Base-by-base conservation (phyloP, 495 filamentous ascomycete genomes). In the Aspergillus nidulans region DNA sequence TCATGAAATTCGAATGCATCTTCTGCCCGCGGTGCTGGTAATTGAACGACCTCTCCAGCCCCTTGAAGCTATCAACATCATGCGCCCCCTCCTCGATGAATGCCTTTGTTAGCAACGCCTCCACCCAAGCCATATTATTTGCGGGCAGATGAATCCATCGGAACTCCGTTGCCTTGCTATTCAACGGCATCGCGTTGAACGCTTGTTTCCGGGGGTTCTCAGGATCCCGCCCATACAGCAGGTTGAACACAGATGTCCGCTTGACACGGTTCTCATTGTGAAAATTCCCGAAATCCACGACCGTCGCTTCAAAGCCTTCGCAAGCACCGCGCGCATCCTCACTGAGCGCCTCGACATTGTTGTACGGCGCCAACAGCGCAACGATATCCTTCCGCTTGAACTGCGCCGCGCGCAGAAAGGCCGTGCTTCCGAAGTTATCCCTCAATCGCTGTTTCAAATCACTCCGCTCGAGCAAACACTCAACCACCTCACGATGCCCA, bases 141-240 rank as follows among this genome's bases (percentile, higher is more conserved):
- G 84, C 83, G 6, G 85, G 85, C 0, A 88, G 69, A 72, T 88
- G 84, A 52, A 88, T 85, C 85, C 85, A 88, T 21, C 85, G 71
- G 56, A 86, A 88, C 30, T 81, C 71, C n/a, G 78, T 77, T 6
- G 74, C 75, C 34, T 76, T 73, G 45, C 73, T 75, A 49, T 84
- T 77, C 30, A 72, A 77, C 0, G 80, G 77, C 1, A 83, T 53
- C 1, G 84, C 80, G 6, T 72, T 77, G 15, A 85, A 66, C 25
- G 75, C 76, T 48, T 80, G 75, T 40, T 74, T 77, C 6, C 69
- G 62, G 20, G 67, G 64, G 55, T 83, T 81, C 49, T 82, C 71
- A 10, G 69, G 41, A 56, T 87, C 83, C 39, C 77, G 73, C 7
- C 80, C 85, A 60, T 87, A 88, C 0, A 88, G 64, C 26, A 86